These are phyloP conservation scores for Aspergillus pseudoglaucus DNA, from an alignment of 2,329 filamentous ascomycete genomes.

Conservation along the genomic window DNA sequence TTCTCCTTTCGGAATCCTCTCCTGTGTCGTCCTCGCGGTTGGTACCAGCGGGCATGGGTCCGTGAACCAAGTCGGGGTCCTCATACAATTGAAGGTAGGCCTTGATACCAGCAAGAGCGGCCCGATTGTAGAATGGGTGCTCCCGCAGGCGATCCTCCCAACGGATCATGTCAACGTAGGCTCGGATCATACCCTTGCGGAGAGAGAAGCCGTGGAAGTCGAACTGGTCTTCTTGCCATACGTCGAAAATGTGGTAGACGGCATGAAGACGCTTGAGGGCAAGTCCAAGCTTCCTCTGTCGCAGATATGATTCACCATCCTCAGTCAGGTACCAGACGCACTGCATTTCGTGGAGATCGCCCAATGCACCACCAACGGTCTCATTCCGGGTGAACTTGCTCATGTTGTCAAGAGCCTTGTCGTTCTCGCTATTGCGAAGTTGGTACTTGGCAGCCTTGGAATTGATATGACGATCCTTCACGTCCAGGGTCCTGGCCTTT, in stretches of 20 bases:
- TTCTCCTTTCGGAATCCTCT: slow-evolving; percentile 66
- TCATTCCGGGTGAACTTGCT: slow-evolving; percentile 92
- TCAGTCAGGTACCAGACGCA: slow-evolving; percentile 96
- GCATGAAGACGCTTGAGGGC: slow-evolving; percentile 89
- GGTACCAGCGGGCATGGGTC: slow-evolving; percentile 50
- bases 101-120: slow-evolving; percentile 72
- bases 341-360: slow-evolving; percentile 95
- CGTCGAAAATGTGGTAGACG: slow-evolving; percentile 87
- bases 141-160: slow-evolving; percentile 91
- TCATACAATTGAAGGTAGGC: slow-evolving; percentile 77
- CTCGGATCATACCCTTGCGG: slow-evolving; percentile 90
- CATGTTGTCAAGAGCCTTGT: slow-evolving; percentile 79
- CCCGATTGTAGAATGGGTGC: slow-evolving; percentile 85
- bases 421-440: slow-evolving; percentile 83
- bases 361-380: slow-evolving; percentile 76
- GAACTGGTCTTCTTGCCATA: slow-evolving; percentile 97
- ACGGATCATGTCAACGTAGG: slow-evolving; percentile 91
- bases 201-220: slow-evolving; percentile 98
- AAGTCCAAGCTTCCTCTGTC: slow-evolving; percentile 73
- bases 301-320: slow-evolving; percentile 81
- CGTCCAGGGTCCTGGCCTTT: slow-evolving; percentile 73
- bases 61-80: slow-evolving; percentile 60
- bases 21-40: slow-evolving; percentile 45
- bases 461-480: slow-evolving; percentile 94
- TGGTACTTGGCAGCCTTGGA: slow-evolving; percentile 97